Evolutionary conservation across 441 rosid species (phyloP).

Genomic region (Hura crepitans): DNA sequence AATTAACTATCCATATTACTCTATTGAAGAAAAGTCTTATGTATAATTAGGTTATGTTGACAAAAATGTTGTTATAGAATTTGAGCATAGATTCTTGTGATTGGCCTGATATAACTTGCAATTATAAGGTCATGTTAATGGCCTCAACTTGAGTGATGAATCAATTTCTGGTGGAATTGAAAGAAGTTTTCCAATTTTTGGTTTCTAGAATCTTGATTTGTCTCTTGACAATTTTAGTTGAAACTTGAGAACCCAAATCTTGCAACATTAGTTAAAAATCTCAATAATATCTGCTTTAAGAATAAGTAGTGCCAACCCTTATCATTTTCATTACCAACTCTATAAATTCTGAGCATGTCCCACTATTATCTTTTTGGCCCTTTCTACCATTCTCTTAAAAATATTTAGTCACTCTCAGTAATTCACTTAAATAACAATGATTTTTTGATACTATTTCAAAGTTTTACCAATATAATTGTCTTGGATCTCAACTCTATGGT

Average conservation of each 20-base stretch:
- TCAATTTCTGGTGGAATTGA: conserved; percentile 25
- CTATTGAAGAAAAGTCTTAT: conserved; percentile 23
- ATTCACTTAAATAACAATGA: conserved; percentile 27
- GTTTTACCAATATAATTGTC: conserved; percentile 16
- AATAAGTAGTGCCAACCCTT: conserved; percentile 34
- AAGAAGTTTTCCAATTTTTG: conserved; percentile 29
- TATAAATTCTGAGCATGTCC: conserved; percentile 38
- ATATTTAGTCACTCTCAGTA: conserved; percentile 29
- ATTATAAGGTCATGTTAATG: conserved; percentile 25
- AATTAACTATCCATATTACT: conserved; percentile 35
- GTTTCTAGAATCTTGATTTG: conserved; percentile 35
- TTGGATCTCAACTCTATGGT: conserved; percentile 17
- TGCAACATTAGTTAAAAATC: conserved; percentile 23
- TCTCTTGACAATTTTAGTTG: conserved; percentile 28
- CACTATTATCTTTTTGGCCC: conserved; percentile 43
- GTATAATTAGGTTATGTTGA: not conserved
- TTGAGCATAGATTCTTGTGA: conserved; percentile 27
- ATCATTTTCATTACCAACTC: conserved; percentile 27
- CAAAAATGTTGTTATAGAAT: conserved; percentile 28
- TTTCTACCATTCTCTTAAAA: conserved; percentile 24
- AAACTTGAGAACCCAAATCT: conserved; percentile 35
- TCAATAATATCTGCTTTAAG: conserved; percentile 27
- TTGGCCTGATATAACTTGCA: conserved; percentile 40
- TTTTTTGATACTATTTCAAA: conserved; percentile 26
- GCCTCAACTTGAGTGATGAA: conserved; percentile 36